Conservation (phyloP, 2,329 filamentous ascomycete genomes). For the Pestalotiopsis sp. region DNA sequence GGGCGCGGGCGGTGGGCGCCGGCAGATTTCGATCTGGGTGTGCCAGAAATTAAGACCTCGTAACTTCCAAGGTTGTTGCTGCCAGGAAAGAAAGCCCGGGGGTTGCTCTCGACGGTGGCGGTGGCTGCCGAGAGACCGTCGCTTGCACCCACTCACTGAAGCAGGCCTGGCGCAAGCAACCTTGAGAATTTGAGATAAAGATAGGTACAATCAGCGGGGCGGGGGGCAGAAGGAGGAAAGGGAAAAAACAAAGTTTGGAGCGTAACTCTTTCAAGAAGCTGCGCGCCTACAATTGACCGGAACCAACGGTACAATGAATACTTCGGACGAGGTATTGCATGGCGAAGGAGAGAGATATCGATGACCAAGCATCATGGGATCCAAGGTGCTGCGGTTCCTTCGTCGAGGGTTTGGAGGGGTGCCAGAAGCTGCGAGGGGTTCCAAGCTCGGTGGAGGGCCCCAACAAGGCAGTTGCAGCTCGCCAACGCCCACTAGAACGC, state of each 20-base stretch:
- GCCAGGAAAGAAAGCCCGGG: background rate
- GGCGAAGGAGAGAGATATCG: background rate
- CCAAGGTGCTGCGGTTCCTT: constrained; percentile 1
- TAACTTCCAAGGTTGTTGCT: background rate
- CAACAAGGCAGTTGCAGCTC: constrained; percentile 13
- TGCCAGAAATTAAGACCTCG: background rate
- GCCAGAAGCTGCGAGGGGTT: background rate
- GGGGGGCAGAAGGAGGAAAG: background rate
- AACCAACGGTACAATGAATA: background rate
- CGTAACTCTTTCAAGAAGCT: constrained; percentile 9
- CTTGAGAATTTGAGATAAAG: background rate
- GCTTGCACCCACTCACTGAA: background rate
- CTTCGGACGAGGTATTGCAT: background rate
- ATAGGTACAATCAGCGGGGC: background rate
- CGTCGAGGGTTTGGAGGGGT: background rate
- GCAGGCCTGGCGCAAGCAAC: background rate
- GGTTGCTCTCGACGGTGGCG: background rate
- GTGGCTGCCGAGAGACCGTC: background rate
- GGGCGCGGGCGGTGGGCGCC: background rate
- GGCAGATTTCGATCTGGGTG: background rate
- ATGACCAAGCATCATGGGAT: background rate
- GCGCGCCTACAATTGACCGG: background rate
- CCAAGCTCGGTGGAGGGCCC: constrained; percentile 7
- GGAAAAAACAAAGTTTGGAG: constrained; percentile 5
- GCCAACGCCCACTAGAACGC: constrained; percentile 1